A percentile compares a stretch with the other conserved stretches of the same genome.
These are phyloP conservation scores for Lactarius pseudohatsudake DNA, from an alignment of 768 basidiomycete genomes.

Conservation along the genomic window DNA sequence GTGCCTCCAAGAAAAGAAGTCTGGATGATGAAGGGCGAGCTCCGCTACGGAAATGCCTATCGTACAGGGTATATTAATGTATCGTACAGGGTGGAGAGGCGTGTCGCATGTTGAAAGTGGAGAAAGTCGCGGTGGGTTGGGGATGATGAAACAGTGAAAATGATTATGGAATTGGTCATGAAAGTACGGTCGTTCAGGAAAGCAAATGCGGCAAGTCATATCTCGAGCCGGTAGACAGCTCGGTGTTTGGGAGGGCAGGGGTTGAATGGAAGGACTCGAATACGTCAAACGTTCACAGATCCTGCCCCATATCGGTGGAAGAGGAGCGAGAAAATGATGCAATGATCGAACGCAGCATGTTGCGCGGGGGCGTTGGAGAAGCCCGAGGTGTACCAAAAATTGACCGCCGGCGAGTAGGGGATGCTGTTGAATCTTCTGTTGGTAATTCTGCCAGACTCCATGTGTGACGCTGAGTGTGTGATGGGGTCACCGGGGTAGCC, in stretches of 20 bases:
- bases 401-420: slow-evolving; percentile 5
- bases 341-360: slow-evolving; percentile 24
- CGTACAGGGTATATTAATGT: slow-evolving; percentile 20
- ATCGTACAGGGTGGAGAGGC: neutral
- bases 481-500: neutral
- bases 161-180: slow-evolving; percentile 6
- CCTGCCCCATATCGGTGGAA: slow-evolving; percentile 11
- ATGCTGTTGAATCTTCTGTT: slow-evolving; percentile 1
- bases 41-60: slow-evolving; percentile 4
- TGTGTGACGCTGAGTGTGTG: neutral
- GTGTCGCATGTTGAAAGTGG: slow-evolving; percentile 4
- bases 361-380: slow-evolving; percentile 15
- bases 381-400: slow-evolving; percentile 1
- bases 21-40: slow-evolving; percentile 10
- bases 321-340: slow-evolving; percentile 22
- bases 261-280: neutral
- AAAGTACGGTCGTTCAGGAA: slow-evolving; percentile 1
- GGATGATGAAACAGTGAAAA: neutral
- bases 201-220: slow-evolving; percentile 5
- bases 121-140: neutral
- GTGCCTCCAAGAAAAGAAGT: slow-evolving; percentile 5
- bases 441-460: slow-evolving; percentile 4
- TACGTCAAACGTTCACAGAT: slow-evolving; percentile 1
- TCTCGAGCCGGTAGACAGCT: neutral
- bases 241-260: slow-evolving; percentile 1